Conservation (phyloP, 2,329 filamentous ascomycete species). For the Apiospora pterosperma region DNA sequence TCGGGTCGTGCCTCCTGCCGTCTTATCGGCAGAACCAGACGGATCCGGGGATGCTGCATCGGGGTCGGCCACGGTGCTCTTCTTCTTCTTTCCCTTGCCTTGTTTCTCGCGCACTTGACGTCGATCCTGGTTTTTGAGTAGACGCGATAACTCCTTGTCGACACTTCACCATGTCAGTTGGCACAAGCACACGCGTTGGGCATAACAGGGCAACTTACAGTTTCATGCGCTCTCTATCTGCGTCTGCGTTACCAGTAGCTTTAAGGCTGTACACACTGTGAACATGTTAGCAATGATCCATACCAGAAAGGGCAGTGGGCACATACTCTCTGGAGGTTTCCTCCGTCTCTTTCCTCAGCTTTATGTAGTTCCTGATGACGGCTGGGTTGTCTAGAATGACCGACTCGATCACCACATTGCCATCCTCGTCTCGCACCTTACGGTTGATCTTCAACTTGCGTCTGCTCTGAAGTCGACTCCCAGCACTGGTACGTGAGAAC, state of each 20-base stretch:
- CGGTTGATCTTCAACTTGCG: slow-evolving; percentile 73
- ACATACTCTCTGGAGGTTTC: slow-evolving; percentile 71
- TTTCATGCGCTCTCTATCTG: slow-evolving; percentile 48
- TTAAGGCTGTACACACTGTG: slow-evolving; percentile 47
- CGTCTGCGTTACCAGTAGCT: slow-evolving; percentile 48
- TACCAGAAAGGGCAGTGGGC: slow-evolving; percentile 11
- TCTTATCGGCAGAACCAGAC: slow-evolving; percentile 45
- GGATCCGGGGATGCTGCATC: slow-evolving; percentile 50
- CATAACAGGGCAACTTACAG: slow-evolving; percentile 18
- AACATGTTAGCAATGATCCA: slow-evolving; percentile 32
- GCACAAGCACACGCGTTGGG: neutral
- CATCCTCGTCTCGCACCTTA: slow-evolving; percentile 58
- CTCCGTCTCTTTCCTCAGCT: slow-evolving; percentile 68
- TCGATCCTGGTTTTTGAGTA: slow-evolving; percentile 89
- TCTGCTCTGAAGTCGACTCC: slow-evolving; percentile 59
- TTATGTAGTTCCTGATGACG: slow-evolving; percentile 86
- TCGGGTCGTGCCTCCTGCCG: slow-evolving; percentile 65
- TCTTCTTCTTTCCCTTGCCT: slow-evolving; percentile 60
- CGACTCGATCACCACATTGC: slow-evolving; percentile 57
- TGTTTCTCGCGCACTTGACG: slow-evolving; percentile 87
- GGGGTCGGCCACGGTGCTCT: slow-evolving; percentile 19
- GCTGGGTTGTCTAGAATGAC: slow-evolving; percentile 72
- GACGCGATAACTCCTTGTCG: slow-evolving; percentile 72
- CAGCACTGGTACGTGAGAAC: slow-evolving; percentile 67
- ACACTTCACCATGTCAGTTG: slow-evolving; percentile 44